Base-by-base conservation (phyloP, 1,139 yeast genomes). In the Meyerozyma elateridarum region DNA sequence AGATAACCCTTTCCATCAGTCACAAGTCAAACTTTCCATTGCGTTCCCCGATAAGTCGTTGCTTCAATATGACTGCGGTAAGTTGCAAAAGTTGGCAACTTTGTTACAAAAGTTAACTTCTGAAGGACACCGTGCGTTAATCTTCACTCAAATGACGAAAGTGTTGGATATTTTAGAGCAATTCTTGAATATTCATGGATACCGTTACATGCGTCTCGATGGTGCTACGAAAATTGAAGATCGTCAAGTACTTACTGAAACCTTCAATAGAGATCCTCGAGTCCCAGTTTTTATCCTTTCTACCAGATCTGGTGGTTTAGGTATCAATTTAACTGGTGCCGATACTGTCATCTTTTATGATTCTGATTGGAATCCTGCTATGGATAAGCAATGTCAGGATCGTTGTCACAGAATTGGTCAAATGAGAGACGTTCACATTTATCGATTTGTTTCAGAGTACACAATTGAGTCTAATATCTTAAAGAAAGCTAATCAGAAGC, bases 281-380 rank as follows among this genome's bases (percentile, higher is more conserved):
- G 83, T 91, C 30, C 94, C 95, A 1, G 95, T 89, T 13, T 93
- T 93, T 50, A 91, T 93, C 31, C 60, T 93, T 36, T 87, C 96
- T 3, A 88, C 97, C 2, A 76, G 99, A 59, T 89, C 97, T 2
- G 99, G 99, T 54, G 99, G 99, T 22, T 69, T 93, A 44, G 99
- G 99, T 52, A 93, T 93, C 54, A 93, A 93, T 51, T 65, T 93
- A 48, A 91, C 98, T 0, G 99, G 98, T 48, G 99, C 99, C 0
- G 98, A 93, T 51, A 91, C 98, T 0, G 99, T 93, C 29, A 88
- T 93, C n/a, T 93, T 93, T 57, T 93, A 93, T 54, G 99, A 93
- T 58, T 88, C 96, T 2, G 99, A 93, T 61, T 93, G 99, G 99
- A 93, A 93, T 54, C 99, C 99, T 2, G 95, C 97, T 1, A 93